These are phyloP conservation scores for Carex kokanica DNA, from an alignment of 176 grass and related monocot species.

Conservation along the genomic window DNA sequence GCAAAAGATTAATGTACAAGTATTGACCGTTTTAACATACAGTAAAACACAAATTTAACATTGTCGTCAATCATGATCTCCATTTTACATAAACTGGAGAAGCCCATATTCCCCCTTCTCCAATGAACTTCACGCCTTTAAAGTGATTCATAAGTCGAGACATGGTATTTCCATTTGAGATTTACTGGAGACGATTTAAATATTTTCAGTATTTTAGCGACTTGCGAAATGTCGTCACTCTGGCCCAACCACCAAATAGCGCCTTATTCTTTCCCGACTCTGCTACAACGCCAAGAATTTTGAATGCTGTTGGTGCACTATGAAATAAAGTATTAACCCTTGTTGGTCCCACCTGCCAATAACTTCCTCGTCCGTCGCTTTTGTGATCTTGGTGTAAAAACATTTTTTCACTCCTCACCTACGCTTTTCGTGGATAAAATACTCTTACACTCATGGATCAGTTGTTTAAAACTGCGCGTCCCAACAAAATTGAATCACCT, in stretches of 20 bases:
- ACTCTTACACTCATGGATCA: not conserved
- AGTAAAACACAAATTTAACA: not conserved
- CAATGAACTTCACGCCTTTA: not conserved
- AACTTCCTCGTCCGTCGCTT: too few species aligned
- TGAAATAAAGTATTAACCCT: not conserved
- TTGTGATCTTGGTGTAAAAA: not conserved
- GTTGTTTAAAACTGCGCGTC: not conserved
- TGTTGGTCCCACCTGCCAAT: not conserved
- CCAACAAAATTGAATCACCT: not conserved
- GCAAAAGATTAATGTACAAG: not conserved
- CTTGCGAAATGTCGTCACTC: not conserved
- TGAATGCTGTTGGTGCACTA: not conserved
- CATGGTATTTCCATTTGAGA: not conserved
- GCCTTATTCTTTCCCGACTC: not conserved
- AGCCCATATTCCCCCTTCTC: not conserved
- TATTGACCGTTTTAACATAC: not conserved
- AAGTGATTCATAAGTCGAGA: not conserved
- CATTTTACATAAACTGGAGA: not conserved
- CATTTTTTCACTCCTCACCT: not conserved
- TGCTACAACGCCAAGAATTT: not conserved
- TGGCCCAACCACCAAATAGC: conserved; percentile 24
- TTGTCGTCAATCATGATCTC: not conserved
- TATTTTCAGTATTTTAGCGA: not conserved
- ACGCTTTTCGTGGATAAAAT: not conserved
- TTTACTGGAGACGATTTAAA: not conserved